phyloP scores from a whole-genome alignment of 2,329 filamentous ascomycete genomes.

The Fusarium odoratissimum region DNA sequence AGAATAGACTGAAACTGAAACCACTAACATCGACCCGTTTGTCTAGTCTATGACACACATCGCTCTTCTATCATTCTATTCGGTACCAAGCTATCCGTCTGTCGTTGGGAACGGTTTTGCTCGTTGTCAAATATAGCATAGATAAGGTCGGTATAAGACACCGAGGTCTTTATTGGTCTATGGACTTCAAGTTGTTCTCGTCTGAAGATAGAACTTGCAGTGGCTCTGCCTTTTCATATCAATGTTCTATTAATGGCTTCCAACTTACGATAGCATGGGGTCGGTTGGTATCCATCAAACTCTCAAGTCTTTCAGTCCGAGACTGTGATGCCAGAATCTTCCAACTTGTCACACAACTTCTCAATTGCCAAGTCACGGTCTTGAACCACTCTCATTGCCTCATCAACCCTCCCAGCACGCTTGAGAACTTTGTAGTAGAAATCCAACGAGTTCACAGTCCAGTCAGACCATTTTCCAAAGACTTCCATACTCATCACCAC shows the following conservation, averaged over 20 bases:
- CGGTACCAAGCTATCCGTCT: neutral
- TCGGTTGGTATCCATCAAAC: too few relatives aligned
- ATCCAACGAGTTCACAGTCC: neutral
- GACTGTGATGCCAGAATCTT: neutral
- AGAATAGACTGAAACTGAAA: slow-evolving; percentile 20
- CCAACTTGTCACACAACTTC: neutral
- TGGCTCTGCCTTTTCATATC: neutral
- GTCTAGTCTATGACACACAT: neutral
- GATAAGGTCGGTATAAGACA: neutral
- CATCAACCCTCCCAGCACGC: neutral
- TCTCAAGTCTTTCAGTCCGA: neutral
- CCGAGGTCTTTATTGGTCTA: neutral
- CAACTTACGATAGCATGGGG: rapidly evolving
- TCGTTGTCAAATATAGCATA: neutral
- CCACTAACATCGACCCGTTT: neutral
- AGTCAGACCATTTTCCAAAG: neutral
- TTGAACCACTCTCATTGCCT: neutral
- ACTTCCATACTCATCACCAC: neutral
- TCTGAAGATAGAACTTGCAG: too few relatives aligned
- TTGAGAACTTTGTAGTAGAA: neutral
- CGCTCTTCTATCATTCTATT: neutral
- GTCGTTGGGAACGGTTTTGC: neutral
- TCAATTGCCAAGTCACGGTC: neutral
- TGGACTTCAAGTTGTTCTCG: too few relatives aligned
- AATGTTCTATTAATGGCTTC: too few relatives aligned